Conservation (phyloP, 768 basidiomycete genomes). For the Calvatia gigantea region DNA sequence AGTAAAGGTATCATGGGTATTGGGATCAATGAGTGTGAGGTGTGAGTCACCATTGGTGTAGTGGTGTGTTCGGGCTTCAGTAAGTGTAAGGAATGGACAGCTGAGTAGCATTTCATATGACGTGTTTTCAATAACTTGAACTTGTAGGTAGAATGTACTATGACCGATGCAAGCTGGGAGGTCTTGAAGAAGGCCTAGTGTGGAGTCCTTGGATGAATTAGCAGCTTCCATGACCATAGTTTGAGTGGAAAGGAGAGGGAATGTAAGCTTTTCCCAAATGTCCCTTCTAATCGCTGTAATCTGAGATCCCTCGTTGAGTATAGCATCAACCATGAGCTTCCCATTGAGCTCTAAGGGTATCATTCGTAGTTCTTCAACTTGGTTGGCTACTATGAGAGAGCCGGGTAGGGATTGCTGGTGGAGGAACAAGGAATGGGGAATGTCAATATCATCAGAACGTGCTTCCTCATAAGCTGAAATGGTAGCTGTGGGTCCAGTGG, state of each 20-base stretch:
- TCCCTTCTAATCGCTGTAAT: not conserved
- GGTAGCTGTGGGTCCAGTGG: not conserved
- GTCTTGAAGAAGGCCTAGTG: slow-evolving; percentile 8
- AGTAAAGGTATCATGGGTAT: not conserved
- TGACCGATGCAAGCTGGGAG: slow-evolving; percentile 11
- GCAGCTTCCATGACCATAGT: slow-evolving; percentile 13
- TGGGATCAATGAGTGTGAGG: slow-evolving; percentile 3
- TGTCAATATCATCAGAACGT: accelerated
- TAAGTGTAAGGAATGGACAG: slow-evolving; percentile 10
- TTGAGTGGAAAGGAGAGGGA: slow-evolving; percentile 4
- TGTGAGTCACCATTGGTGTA: slow-evolving; percentile 4
- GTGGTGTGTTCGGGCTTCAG: not conserved
- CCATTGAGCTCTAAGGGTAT: not conserved
- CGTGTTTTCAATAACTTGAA: slow-evolving; percentile 15
- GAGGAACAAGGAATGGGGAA: not conserved
- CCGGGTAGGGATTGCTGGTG: not conserved
- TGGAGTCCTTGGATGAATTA: slow-evolving; percentile 3
- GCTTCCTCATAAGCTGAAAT: not conserved
- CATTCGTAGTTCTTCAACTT: slow-evolving; percentile 4
- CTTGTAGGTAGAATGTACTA: slow-evolving; percentile 14
- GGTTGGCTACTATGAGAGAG: not conserved
- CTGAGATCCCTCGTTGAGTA: not conserved
- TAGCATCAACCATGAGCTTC: not conserved
- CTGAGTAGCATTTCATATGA: slow-evolving; percentile 17
- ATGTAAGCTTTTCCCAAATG: slow-evolving; percentile 7